Evolutionary conservation across 2,329 filamentous ascomycete species (phyloP), one percentile per base, ranked within the genome.

Genomic region (Annulohypoxylon truncatum): DNA sequence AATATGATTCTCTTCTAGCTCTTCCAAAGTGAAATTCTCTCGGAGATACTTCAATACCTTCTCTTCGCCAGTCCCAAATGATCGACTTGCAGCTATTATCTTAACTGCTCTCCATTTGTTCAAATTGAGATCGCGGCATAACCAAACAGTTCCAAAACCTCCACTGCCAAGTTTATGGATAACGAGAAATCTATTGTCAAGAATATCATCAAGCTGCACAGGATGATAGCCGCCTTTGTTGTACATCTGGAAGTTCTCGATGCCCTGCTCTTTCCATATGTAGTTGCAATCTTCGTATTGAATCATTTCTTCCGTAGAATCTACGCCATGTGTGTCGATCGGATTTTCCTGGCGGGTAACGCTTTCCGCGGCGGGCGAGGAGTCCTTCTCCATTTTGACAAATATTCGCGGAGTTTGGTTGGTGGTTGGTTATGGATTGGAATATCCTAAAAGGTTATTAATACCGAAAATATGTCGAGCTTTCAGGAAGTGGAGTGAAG

Each of bases 81-180:
- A 70, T 5, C 48, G 15, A 3, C 62, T 12, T 2, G 70, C 71
- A 3, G 63, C 22, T 20, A 66, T 40, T n/a, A 73, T 55, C 15
- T 72, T 72, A 18, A 73, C 35, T 0, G 68, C 70, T 15, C 61
- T 64, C 71, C 71, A 73, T 29, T 59, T 66, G 0, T 35, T 12
- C 1, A 13, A 3, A 0, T n/a, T 13, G 1, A 24, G 35, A 48
- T 73, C 68, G 5, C 44, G 56, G 7, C 70, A 71, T 2, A 73
- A 48, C 70, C 70, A 73, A n/a, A 73, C 68, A 2, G 48, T 58
- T 0, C 60, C 58, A 13, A 67, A 64, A 0, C 62, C 55, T 2
- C 71, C 71, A 10, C 18, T 58, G 3, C 70, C 71, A 5, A 72
- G 68, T 42, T 71, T 73, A 20, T 72, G 69, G 2, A 61, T 18